phyloP scores from a whole-genome alignment of 2,329 filamentous ascomycete species.

The Magnaporthales sp. region DNA sequence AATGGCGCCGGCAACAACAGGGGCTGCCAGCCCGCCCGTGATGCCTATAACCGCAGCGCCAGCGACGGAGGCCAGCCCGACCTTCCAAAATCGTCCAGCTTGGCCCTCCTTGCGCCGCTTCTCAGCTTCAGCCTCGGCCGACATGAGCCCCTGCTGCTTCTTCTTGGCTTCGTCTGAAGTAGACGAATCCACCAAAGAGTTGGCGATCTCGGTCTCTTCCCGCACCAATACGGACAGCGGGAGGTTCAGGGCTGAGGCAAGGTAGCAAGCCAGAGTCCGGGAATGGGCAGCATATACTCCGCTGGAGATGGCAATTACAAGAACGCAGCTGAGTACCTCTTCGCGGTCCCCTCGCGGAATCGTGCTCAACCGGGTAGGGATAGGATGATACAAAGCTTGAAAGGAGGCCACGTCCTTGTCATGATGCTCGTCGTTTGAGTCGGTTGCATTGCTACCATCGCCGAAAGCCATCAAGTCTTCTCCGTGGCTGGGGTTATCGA shows the following conservation, averaged over 20 bases:
- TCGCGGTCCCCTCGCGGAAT: slow-evolving; percentile 49
- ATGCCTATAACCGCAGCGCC: slow-evolving; percentile 87
- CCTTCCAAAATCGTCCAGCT: slow-evolving; percentile 72
- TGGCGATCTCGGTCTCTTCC: slow-evolving; percentile 69
- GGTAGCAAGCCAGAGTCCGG: slow-evolving; percentile 56
- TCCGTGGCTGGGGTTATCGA: slow-evolving; percentile 25
- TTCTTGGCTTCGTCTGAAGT: slow-evolving; percentile 29
- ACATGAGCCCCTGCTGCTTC: slow-evolving; percentile 39
- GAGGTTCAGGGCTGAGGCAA: slow-evolving; percentile 59
- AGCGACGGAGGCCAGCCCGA: slow-evolving; percentile 79
- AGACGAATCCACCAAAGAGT: slow-evolving; percentile 61
- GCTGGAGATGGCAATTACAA: slow-evolving; percentile 62
- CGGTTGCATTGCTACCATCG: slow-evolving; percentile 1
- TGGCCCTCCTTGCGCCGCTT: slow-evolving; percentile 66
- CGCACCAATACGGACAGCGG: slow-evolving; percentile 51
- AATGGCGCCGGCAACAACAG: slow-evolving; percentile 76
- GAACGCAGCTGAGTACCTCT: slow-evolving; percentile 58
- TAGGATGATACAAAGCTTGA: slow-evolving; percentile 42
- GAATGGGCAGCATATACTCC: slow-evolving; percentile 71
- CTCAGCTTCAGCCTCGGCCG: slow-evolving; percentile 67
- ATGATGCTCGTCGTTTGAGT: slow-evolving; percentile 13
- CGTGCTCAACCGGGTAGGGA: slow-evolving; percentile 44
- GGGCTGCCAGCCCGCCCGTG: slow-evolving; percentile 84
- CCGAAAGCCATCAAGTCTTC: slow-evolving; percentile 34
- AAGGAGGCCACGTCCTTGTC: slow-evolving; percentile 33